Evolutionary conservation across 495 filamentous ascomycete genomes (phyloP), one percentile per base, ranked within the genome.

Genomic region (Aspergillus taichungensis): DNA sequence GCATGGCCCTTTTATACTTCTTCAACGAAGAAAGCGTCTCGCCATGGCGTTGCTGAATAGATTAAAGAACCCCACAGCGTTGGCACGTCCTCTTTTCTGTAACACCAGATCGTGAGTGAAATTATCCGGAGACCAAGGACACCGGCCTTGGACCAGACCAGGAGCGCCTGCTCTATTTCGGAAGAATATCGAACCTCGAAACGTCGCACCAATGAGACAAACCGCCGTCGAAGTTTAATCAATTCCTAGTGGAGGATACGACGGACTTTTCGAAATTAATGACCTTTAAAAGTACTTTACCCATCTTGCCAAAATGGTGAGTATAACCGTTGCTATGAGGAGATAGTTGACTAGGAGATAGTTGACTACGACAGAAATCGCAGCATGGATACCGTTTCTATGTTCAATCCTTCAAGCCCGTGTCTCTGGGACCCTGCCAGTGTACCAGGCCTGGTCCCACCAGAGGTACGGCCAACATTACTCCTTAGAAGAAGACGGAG

Each of bases 101-200:
- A 42, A 32, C 13, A 29, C 28, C 14, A 8, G 11, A 11, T 28
- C 35, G 32, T 30, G 30, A 31, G n/a, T 43, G 48, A 42, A 41
- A 45, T 50, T 50, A 50, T 44, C 42, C 48, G 32, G 37, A 31
- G 37, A 35, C 30, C 31, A 41, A 30, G 37, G 27, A 37, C 28
- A 37, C 30, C 31, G 32, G 37, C 37, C 30, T 12, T 3, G 18
- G 32, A 33, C 40, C 28, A 43, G 34, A 44, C 14, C 29, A 50
- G 47, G 37, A 47, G 29, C 36, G 40, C 13, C 40, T 52, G 34
- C 34, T 47, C 49, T 24, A 24, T 24, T 24, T 24, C 18, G 18
- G 18, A 40, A 29, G 13, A 9, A 30, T 13, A 30, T 27, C 14
- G 38, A 12, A 30, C 14, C 18, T 40, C 38, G 8, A 30, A 29